Evolutionary conservation across 306 rosid genomes (phyloP), one percentile per base, ranked within the genome.

Genomic region (Datisca glomerata): DNA sequence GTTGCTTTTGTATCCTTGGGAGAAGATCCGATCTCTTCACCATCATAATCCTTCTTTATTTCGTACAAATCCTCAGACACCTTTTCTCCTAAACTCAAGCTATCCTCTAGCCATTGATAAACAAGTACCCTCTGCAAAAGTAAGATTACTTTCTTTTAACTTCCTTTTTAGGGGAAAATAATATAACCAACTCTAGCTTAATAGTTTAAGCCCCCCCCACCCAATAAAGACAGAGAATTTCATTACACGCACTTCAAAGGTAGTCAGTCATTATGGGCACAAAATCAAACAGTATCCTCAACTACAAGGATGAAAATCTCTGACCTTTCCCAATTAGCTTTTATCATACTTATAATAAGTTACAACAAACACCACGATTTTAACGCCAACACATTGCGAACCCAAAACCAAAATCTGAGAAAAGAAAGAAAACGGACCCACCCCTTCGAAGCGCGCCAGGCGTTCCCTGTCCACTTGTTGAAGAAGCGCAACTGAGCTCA

Each of bases 41-140:
- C 67, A 41, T 44, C 66, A 6, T 58, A 40, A 25, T 56, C 81
- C 64, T 63, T 48, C 38, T 70, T 70, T 25, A 25, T 4, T 25
- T 8, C 31, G 31, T 25, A 25, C 31, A 25, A 4, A 25, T 25
- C 31, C 31, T 4, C 31, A 25, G 31, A 25, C 31, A 25, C 31
- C 8, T 8, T 25, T 25, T 25, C 31, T 25, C 8, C 31, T 8
- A 25, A 4, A 25, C 31, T 8, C 31, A 25, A 25, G 31, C 4
- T 25, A 25, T 25, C 97, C 51, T 83, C 91, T 37, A 89, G 57
- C 97, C 97, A 83, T 29, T 72, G 91, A 59, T 74, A 79, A 22
- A 59, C 65, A 37, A 89, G 59, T 49, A 70, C 59, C 37, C 43
- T 77, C 95, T 83, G 67, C 71, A 55, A 28, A 23, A 55, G n/a